Percentiles rank a stretch among this genome's conserved stretches.
These are phyloP conservation scores for Blastosporella zonata DNA, from an alignment of 1,284 basidiomycete genomes.

Conservation along the genomic window DNA sequence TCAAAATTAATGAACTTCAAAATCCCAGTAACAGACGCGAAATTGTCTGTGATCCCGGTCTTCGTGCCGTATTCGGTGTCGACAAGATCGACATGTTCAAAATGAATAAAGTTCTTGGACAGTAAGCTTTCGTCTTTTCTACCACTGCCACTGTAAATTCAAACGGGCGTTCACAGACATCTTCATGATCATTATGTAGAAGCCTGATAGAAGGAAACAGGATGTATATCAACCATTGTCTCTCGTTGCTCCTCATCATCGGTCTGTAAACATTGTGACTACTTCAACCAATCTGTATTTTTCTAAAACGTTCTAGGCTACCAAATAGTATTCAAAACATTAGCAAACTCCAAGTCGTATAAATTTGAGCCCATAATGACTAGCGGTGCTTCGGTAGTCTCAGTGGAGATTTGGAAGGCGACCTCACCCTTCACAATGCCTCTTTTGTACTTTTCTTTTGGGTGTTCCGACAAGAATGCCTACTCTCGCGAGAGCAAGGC, in stretches of 20 bases:
- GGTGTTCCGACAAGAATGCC: neutral
- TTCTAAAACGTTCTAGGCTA: conserved; percentile 8
- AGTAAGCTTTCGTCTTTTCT: conserved; percentile 46
- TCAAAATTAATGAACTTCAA: conserved; percentile 75
- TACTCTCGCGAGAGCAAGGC: too few relatives aligned
- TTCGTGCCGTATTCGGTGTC: conserved; percentile 70
- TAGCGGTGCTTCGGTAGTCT: neutral
- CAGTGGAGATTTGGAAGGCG: conserved; percentile 3
- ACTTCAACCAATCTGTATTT: conserved; percentile 15
- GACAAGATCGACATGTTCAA: conserved; percentile 84
- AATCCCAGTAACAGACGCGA: conserved; percentile 78
- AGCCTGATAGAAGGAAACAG: neutral
- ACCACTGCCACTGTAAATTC: neutral
- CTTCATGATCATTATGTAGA: conserved; percentile 32
- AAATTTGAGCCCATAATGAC: neutral
- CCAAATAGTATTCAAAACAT: neutral
- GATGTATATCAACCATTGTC: neutral
- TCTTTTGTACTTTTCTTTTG: neutral
- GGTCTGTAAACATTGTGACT: conserved; percentile 6
- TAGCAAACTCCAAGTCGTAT: neutral
- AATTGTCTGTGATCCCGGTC: conserved; percentile 73
- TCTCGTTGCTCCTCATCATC: neutral
- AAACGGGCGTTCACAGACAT: conserved; percentile 27
- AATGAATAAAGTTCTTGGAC: conserved; percentile 81
- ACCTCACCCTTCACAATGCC: neutral